A percentile compares a stretch with the other conserved stretches of the same genome.
phyloP scores from a whole-genome alignment of 208 protist species.

The Willaertia magna region DNA sequence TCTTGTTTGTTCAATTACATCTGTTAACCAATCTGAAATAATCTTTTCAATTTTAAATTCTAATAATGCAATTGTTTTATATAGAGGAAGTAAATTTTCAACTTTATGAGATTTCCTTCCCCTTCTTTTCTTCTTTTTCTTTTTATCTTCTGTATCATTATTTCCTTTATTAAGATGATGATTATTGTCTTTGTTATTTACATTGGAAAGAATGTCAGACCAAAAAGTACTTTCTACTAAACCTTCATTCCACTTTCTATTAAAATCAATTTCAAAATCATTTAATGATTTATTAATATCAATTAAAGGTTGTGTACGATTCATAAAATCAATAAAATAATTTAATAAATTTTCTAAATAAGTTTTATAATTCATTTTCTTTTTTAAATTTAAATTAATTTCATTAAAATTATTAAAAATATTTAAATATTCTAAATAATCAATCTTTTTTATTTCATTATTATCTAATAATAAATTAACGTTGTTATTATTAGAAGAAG shows the following conservation, averaged over 20 bases:
- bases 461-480: no score
- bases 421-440: conserved; percentile 22
- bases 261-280: conserved; percentile 1
- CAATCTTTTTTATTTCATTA: neutral
- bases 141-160: neutral
- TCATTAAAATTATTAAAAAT: conserved; percentile 14
- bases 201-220: no score
- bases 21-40: conserved; percentile 24
- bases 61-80: neutral
- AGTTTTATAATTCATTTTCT: conserved; percentile 8
- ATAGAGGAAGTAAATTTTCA: no score
- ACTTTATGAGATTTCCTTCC: neutral
- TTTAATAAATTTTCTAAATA: conserved; percentile 20
- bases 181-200: no score
- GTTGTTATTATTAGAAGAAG: no score
- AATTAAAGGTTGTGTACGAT: conserved; percentile 26
- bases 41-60: neutral
- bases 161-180: no score
- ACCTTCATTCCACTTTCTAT: neutral
- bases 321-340: conserved; percentile 25
- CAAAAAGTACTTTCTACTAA: no score
- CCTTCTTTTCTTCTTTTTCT: conserved; percentile 4
- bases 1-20: conserved; percentile 38
- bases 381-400: conserved; percentile 4
- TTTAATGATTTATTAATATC: neutral